These are phyloP conservation scores for Eutrema heterophyllum DNA, from an alignment of 345 rosid species.

Conservation along the genomic window DNA sequence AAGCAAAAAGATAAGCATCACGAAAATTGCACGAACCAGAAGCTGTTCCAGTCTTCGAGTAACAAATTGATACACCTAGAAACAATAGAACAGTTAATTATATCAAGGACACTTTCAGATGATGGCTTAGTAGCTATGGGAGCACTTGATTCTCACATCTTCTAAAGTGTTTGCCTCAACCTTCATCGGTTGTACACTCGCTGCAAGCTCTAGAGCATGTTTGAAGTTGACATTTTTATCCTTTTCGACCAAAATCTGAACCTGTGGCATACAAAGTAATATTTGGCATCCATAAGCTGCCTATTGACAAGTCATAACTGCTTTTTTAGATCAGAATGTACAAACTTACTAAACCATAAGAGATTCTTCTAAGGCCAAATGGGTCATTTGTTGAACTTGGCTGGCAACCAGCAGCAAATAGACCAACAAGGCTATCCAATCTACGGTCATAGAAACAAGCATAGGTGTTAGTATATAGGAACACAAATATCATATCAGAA, in stretches of 20 bases:
- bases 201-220: slow-evolving; percentile 61
- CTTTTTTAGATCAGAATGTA: slow-evolving; percentile 2
- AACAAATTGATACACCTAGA: slow-evolving; percentile 74
- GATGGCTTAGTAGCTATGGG: slow-evolving; percentile 5
- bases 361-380: slow-evolving; percentile 89
- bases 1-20: background rate
- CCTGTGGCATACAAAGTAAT: slow-evolving; percentile 41
- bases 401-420: slow-evolving; percentile 97
- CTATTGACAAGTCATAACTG: background rate
- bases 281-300: slow-evolving; percentile 4
- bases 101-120: background rate
- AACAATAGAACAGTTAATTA: background rate
- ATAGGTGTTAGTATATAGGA: background rate
- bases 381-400: slow-evolving; percentile 94
- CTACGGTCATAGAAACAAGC: slow-evolving; percentile 37
- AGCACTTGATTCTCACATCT: slow-evolving; percentile 55
- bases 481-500: slow-evolving; percentile 5
- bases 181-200: slow-evolving; percentile 65
- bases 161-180: slow-evolving; percentile 52
- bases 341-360: slow-evolving; percentile 84
- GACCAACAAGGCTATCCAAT: slow-evolving; percentile 88
- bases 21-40: slow-evolving; percentile 53
- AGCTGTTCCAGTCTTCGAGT: slow-evolving; percentile 88
- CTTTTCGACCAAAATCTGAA: slow-evolving; percentile 81
- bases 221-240: slow-evolving; percentile 60